A percentile compares a stretch with the other conserved stretches of the same genome.
Evolutionary conservation across 1,139 yeast species (phyloP).

Genomic region (Diutina pseudorugosa): DNA sequence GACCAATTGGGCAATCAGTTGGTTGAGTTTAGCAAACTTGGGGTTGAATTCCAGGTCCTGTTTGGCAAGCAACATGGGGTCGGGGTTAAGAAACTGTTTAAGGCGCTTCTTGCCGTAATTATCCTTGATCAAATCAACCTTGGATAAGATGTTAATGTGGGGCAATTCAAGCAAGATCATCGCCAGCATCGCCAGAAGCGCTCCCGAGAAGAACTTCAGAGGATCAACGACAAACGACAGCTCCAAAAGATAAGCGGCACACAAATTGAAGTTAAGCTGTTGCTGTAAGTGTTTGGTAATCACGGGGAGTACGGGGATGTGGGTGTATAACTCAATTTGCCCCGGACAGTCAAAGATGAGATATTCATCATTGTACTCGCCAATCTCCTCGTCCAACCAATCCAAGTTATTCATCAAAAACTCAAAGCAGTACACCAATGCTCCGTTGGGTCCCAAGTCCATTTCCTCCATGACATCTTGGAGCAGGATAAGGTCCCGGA

Average conservation of each 20-base stretch:
- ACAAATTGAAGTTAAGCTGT: slow-evolving; percentile 69
- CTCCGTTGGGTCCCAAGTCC: slow-evolving; percentile 94
- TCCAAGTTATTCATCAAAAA: slow-evolving; percentile 76
- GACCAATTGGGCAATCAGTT: slow-evolving; percentile 74
- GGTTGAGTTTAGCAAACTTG: slow-evolving; percentile 59
- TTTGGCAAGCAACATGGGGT: slow-evolving; percentile 57
- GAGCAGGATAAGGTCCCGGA: slow-evolving; percentile 77
- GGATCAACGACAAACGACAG: slow-evolving; percentile 88
- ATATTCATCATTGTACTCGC: slow-evolving; percentile 88
- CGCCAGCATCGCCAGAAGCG: slow-evolving; percentile 94
- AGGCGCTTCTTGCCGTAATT: slow-evolving; percentile 63
- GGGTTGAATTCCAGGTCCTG: slow-evolving; percentile 42
- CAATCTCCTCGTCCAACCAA: slow-evolving; percentile 94
- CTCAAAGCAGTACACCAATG: slow-evolving; percentile 86
- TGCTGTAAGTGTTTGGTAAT: slow-evolving; percentile 74
- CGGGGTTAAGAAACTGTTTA: slow-evolving; percentile 83
- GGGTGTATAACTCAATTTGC: slow-evolving; percentile 91
- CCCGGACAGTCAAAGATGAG: slow-evolving; percentile 97
- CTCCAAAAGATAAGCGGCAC: slow-evolving; percentile 87
- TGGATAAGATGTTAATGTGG: slow-evolving; percentile 80
- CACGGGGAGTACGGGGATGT: slow-evolving; percentile 84
- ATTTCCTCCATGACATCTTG: slow-evolving; percentile 97
- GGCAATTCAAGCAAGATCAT: slow-evolving; percentile 93
- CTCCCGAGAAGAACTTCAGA: slow-evolving; percentile 90
- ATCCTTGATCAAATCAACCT: slow-evolving; percentile 73